Evolutionary conservation across 2,329 filamentous ascomycete species (phyloP), one percentile per base, ranked within the genome.

Genomic region (Fusarium algeriense): DNA sequence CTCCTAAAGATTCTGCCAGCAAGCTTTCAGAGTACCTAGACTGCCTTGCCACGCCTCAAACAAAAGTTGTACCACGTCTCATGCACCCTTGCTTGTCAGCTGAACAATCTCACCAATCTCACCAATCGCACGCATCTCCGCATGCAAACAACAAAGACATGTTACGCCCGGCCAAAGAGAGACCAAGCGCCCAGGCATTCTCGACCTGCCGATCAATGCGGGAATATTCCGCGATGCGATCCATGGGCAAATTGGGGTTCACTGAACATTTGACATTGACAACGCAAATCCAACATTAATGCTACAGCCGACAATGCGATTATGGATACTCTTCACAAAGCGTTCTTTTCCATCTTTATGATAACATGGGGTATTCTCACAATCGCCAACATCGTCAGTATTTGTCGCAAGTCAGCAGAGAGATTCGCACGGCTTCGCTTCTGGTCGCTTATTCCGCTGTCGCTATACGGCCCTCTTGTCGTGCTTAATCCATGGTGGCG

Each of bases 261-360:
- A 35, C 14, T 34, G 23, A 48, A 6, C 9, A 6, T 13, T 17
- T 13, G n/a, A n/a, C 14, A 30, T 17, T 23, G 10, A 19, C 34
- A n/a, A 3, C 38, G n/a, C 43, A 44, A 46, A 43, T 26, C 13
- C 34, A 30, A 19, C 15, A 3, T 26, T 28, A 6, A 14, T 14
- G 3, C 7, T 34, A 1, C 3, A 3, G 26, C 7, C 2, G 14
- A 12, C 10, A 1, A 32, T 34, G 9, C 14, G 32, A 50, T 17
- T 9, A 69, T 69, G 66, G 13, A 69, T 41, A 43, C 52, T 28
- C 19, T 67, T 5, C 64, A 67, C 19, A 15, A 58, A 58, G 63
- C 65, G 1, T 68, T 58, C 15, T 68, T 68, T 28, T 67, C 63
- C 0, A 67, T 68, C 17, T 68, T 68, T 20, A 58, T 67, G 20